phyloP scores from a whole-genome alignment of 352 stramenopile genomes.

The Hyaloperonospora brassicae region DNA sequence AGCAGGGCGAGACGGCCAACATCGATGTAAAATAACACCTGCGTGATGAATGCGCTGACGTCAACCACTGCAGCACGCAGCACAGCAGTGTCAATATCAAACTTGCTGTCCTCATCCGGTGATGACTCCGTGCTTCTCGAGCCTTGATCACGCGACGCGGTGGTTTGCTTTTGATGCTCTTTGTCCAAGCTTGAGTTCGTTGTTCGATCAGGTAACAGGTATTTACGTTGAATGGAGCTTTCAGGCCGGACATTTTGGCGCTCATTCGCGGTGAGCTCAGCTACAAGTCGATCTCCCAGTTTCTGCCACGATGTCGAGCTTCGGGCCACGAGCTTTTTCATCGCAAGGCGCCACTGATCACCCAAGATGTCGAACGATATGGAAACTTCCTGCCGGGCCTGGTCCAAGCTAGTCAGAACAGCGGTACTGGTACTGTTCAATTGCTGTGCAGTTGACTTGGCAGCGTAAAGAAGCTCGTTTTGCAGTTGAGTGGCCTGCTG shows the following conservation, averaged over 20 bases:
- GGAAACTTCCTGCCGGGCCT: slow-evolving; percentile 25
- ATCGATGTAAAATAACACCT: slow-evolving; percentile 32
- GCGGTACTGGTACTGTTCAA: slow-evolving; percentile 21
- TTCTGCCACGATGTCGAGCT: slow-evolving; percentile 26
- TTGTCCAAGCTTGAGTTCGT: slow-evolving; percentile 24
- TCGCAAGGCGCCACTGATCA: slow-evolving; percentile 17
- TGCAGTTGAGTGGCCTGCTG: slow-evolving; percentile 20
- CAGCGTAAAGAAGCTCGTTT: slow-evolving; percentile 25
- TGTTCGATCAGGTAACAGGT: slow-evolving; percentile 20
- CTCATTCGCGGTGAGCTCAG: slow-evolving; percentile 28
- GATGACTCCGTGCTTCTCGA: slow-evolving; percentile 5
- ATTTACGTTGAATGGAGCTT: slow-evolving; percentile 22
- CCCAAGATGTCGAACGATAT: slow-evolving; percentile 21
- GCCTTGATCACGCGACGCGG: slow-evolving; percentile 2
- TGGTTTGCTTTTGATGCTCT: slow-evolving; percentile 10
- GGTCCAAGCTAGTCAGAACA: slow-evolving; percentile 19
- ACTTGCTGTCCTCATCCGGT: slow-evolving; percentile 10
- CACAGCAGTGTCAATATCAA: slow-evolving; percentile 30
- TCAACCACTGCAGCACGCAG: slow-evolving; percentile 27
- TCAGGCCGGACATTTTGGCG: slow-evolving; percentile 17
- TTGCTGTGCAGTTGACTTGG: slow-evolving; percentile 19
- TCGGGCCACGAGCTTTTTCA: slow-evolving; percentile 14
- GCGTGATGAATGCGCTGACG: slow-evolving; percentile 18
- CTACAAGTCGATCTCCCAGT: slow-evolving; percentile 23
- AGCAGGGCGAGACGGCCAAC: slow-evolving; percentile 23